These are phyloP conservation scores for Trichomonas tenax DNA, from an alignment of 208 protist species.

Conservation along the genomic window DNA sequence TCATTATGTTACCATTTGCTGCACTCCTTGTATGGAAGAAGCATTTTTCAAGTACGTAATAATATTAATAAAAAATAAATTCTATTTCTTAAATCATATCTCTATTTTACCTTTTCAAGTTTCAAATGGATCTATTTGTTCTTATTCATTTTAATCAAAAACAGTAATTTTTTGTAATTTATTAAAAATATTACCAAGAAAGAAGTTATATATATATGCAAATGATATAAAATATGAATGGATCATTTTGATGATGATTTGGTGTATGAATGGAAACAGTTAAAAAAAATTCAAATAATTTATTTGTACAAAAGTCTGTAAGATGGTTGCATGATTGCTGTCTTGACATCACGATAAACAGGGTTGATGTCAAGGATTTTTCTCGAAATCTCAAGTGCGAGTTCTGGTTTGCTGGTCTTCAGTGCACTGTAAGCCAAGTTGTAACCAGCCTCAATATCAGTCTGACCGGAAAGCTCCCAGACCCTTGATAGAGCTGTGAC, in stretches of 20 bases:
- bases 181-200: no score
- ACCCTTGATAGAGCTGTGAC: background rate
- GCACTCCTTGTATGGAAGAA: background rate
- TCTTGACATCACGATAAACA: background rate
- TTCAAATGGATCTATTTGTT: no score
- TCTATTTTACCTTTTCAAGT: no score
- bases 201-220: no score
- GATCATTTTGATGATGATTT: background rate
- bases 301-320: background rate
- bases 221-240: background rate
- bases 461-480: background rate
- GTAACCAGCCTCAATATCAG: background rate
- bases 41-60: background rate
- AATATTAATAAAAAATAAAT: background rate
- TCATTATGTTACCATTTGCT: background rate
- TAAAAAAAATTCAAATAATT: background rate
- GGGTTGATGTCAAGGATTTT: background rate
- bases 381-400: background rate
- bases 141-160: no score
- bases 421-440: background rate
- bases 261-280: background rate
- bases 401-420: background rate
- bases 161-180: no score
- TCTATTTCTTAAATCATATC: background rate
- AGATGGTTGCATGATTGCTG: background rate